Evolutionary conservation across 1,284 basidiomycete genomes (phyloP), one percentile per base, ranked within the genome.

Genomic region (Wolfiporia cocos): DNA sequence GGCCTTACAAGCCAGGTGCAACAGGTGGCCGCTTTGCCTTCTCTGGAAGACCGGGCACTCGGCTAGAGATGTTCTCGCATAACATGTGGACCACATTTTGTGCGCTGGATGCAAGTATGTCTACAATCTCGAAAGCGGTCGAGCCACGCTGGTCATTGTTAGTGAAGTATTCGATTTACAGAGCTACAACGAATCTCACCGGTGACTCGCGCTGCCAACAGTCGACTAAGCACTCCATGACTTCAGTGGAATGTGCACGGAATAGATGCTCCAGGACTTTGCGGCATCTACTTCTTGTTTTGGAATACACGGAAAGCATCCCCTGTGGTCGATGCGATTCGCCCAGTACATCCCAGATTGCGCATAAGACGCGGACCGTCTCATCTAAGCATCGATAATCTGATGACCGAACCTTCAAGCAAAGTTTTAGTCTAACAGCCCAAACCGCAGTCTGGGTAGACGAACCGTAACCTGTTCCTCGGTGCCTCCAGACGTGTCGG

Each of bases 71-170:
- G 52, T 84, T 83, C 59, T 97, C 93, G 58, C 89, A 94, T 15
- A 94, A 68, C 73, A 94, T 88, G 47, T 92, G 85, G 1, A 97
- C 91, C 1, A 90, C 82, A 48, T 79, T 88, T 56, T 94, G 92
- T 2, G 92, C 86, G 56, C 81, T 95, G 1, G 90, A 76, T 2
- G 92, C 80, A 15, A 98, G 73, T 11, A 83, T 67, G 55, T 94
- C 90, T 9, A 96, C 69, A 34, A 96, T 75, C 45, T 92, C 86
- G 54, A 95, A 93, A 1, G 86, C 73, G 6, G 74, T 68, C 38
- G 71, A 73, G 15, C 70, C 70, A 14, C 34, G 30, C 42, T 48
- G 26, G 29, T 21, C 17, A 21, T 15, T 4, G 31, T 19, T n/a
- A n/a, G n/a, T n/a, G n/a, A n/a, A n/a, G n/a, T 19, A 28, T 22